Evolutionary conservation across 768 basidiomycete species (phyloP).

Genomic region (Omphalotus guepiniiformis): DNA sequence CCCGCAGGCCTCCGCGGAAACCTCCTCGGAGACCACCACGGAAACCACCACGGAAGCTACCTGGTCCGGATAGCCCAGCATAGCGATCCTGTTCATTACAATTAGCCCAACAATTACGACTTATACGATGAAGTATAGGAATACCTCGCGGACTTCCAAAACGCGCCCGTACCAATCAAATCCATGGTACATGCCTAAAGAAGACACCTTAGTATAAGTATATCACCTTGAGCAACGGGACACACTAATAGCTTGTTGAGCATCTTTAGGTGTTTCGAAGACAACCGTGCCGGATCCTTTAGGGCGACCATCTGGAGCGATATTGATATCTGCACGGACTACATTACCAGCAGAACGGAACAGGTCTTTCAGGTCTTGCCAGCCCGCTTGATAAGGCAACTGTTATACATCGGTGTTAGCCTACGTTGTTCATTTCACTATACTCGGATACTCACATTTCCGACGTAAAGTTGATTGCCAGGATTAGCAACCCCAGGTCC

Average conservation of each 20-base stretch:
- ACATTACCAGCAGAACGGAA: slow-evolving; percentile 96
- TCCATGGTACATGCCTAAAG: slow-evolving; percentile 88
- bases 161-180: slow-evolving; percentile 96
- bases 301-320: slow-evolving; percentile 86
- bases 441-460: slow-evolving; percentile 59
- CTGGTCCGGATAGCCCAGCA: slow-evolving; percentile 70
- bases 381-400: slow-evolving; percentile 93
- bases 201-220: slow-evolving; percentile 9
- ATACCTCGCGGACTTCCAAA: slow-evolving; percentile 91
- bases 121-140: too few relatives aligned
- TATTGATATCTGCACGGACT: slow-evolving; percentile 92
- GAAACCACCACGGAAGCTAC: slow-evolving; percentile 32
- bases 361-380: slow-evolving; percentile 97
- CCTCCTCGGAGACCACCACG: slow-evolving; percentile 49
- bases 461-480: slow-evolving; percentile 91
- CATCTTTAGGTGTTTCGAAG: slow-evolving; percentile 88
- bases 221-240: slow-evolving; percentile 14
- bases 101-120: neutral
- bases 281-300: slow-evolving; percentile 98
- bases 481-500: slow-evolving; percentile 69
- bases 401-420: slow-evolving; percentile 26
- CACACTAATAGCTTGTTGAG: slow-evolving; percentile 86
- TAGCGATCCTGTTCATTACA: slow-evolving; percentile 64
- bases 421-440: neutral
- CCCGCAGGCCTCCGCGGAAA: neutral